Percentiles rank a stretch among this genome's conserved stretches.
Evolutionary conservation across 495 filamentous ascomycete species (phyloP).

Genomic region (Hypoxylon fragiforme): DNA sequence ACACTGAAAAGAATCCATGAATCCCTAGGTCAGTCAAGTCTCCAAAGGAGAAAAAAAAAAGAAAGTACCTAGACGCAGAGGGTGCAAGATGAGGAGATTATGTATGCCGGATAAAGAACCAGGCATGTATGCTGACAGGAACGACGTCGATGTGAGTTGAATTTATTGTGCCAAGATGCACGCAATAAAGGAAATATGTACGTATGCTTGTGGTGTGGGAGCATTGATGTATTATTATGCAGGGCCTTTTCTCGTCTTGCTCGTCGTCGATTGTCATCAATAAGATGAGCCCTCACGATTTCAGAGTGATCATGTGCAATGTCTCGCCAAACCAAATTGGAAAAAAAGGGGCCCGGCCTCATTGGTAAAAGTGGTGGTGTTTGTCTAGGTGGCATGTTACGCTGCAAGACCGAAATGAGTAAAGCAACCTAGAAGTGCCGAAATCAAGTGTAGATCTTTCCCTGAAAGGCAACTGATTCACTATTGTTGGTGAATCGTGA

Average conservation of each 20-base stretch:
- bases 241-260: constrained; percentile 12
- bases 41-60: no score
- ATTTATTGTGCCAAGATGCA: constrained; percentile 27
- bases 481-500: constrained; percentile 28
- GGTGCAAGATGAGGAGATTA: constrained; percentile 18
- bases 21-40: not conserved
- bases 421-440: constrained; percentile 36
- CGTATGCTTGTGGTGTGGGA: not conserved
- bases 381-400: constrained; percentile 34
- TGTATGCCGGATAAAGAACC: constrained; percentile 30
- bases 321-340: constrained; percentile 19
- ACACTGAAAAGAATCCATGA: not conserved
- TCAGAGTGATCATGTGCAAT: constrained; percentile 31
- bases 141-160: constrained; percentile 10
- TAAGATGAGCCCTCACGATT: constrained; percentile 28
- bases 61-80: not conserved
- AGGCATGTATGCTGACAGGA: constrained; percentile 25
- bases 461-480: constrained; percentile 20
- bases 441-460: constrained; percentile 36
- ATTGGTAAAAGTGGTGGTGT: constrained; percentile 25
- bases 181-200: constrained; percentile 27
- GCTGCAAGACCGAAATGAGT: constrained; percentile 36
- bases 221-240: constrained; percentile 21
- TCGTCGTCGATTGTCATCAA: constrained; percentile 19
- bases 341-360: constrained; percentile 23